Evolutionary conservation across 2,329 filamentous ascomycete genomes (phyloP), one percentile per base, ranked within the genome.

Genomic region (Cladobotryum mycophilum): DNA sequence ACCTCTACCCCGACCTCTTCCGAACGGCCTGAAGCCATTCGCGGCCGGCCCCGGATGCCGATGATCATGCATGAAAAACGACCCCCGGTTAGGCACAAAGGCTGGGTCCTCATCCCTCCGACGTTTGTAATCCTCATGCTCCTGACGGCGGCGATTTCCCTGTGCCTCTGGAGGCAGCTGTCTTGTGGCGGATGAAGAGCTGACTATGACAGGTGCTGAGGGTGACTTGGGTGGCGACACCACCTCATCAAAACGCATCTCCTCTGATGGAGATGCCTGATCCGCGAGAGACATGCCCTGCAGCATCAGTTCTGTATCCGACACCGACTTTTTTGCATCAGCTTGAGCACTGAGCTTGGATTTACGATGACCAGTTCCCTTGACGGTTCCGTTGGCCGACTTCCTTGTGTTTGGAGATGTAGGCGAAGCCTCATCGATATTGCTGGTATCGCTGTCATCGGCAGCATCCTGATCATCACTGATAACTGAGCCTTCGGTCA

Each of bases 21-120:
- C 80, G 66, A 85, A 86, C 12, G 84, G 81, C 51, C 87, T 78
- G 68, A 92, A 89, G 48, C 86, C 86, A 68, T 91, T 92, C 48
- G 84, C 80, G 57, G 84, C 82, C 41, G 85, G 80, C n/a, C 86
- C 86, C 50, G 86, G 81, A 60, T 89, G 85, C 55, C 89, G 82
- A 63, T 93, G 89, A 66, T 97, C 93, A 68, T 97, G 92, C 82
- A 97, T 90, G 73, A 96, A 97, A 75, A 97, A 97, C 55, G 88
- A 86, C 53, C 93, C 93, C 58, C 92, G 79, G 63, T 95, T 96
- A 48, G 93, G 92, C 49, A 96, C 92, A 70, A 96, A 96, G 11
- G 91, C 84, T 35, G 92, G 92, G 67, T 96, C 89, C 60, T 89
- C 84, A 64, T 95, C 89, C 60, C 89, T 81, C 67, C 88, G 88